Evolutionary conservation across 2,329 filamentous ascomycete genomes (phyloP).

Genomic region (Phaeosphaeriaceae sp.): DNA sequence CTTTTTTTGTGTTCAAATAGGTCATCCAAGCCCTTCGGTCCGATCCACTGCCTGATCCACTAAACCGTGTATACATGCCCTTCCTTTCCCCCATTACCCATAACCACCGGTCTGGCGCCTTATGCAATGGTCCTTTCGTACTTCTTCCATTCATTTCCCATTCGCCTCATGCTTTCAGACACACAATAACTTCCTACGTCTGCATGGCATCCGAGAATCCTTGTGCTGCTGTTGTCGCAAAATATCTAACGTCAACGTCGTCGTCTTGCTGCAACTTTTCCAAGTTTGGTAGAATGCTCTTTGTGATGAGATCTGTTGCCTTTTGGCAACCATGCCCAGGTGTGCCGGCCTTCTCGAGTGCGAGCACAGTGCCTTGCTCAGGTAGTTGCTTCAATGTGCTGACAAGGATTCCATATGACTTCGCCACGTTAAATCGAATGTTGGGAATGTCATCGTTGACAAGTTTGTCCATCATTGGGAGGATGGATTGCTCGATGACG

Average conservation of each 20-base stretch:
- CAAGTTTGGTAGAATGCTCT: conserved; percentile 85
- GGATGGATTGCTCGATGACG: conserved; percentile 89
- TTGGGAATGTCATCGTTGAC: conserved; percentile 95
- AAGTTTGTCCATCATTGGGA: conserved; percentile 95
- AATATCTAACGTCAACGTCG: conserved; percentile 97
- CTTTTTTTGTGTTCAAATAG: too few species aligned
- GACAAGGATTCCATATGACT: conserved; percentile 91
- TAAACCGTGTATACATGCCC: conserved; percentile 23
- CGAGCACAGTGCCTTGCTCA: conserved; percentile 82
- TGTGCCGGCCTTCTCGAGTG: conserved; percentile 79
- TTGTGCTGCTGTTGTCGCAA: conserved; percentile 85
- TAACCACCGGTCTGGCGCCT: conserved; percentile 7
- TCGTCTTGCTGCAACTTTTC: conserved; percentile 97
- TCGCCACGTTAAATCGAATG: conserved; percentile 99
- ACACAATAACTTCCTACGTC: conserved; percentile 37
- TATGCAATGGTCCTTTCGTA: conserved; percentile 18
- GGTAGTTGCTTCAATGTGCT: conserved; percentile 91
- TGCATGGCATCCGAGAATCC: conserved; percentile 52
- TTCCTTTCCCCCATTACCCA: conserved; percentile 43
- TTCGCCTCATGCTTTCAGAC: conserved; percentile 9
- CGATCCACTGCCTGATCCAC: conserved; percentile 2
- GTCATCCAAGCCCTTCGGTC: conserved; percentile 18
- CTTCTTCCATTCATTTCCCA: conserved; percentile 27
- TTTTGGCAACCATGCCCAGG: conserved; percentile 66
- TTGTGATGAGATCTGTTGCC: conserved; percentile 80